These are phyloP conservation scores for Tolypocladium capitatum DNA, from an alignment of 2,329 filamentous ascomycete species.

Conservation along the genomic window DNA sequence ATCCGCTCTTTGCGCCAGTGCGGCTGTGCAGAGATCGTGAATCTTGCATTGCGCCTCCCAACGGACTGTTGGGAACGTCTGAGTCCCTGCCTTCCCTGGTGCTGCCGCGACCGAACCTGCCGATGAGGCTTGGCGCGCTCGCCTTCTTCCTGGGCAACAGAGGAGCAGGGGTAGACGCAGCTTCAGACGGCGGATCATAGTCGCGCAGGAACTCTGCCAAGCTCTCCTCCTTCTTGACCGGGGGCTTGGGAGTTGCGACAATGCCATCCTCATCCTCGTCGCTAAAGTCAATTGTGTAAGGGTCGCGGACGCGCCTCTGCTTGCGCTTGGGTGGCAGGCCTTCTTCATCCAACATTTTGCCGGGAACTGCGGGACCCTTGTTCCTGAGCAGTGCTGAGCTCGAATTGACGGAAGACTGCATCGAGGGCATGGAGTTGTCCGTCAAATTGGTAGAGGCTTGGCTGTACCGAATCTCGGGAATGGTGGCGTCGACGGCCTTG, in stretches of 20 bases:
- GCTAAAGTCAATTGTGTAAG: slow-evolving; percentile 81
- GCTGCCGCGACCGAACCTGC: slow-evolving; percentile 35
- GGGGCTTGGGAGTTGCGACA: slow-evolving; percentile 23
- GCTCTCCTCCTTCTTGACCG: slow-evolving; percentile 46
- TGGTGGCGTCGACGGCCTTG: slow-evolving; percentile 41
- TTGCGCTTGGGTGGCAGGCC: slow-evolving; percentile 56
- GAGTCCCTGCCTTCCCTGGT: slow-evolving; percentile 10
- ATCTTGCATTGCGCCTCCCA: slow-evolving; percentile 11
- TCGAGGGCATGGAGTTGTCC: slow-evolving; percentile 40
- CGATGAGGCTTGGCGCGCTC: slow-evolving; percentile 48
- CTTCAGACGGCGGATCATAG: slow-evolving; percentile 49
- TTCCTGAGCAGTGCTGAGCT: slow-evolving; percentile 52
- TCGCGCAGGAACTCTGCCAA: slow-evolving; percentile 62
- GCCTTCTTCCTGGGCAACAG: slow-evolving; percentile 47
- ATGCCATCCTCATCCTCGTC: slow-evolving; percentile 43
- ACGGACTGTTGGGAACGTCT: slow-evolving; percentile 14
- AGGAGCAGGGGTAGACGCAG: slow-evolving; percentile 18
- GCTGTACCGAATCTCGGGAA: slow-evolving; percentile 42
- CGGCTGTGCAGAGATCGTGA: slow-evolving; percentile 27
- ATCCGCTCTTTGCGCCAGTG: slow-evolving; percentile 22
- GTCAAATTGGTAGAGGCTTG: slow-evolving; percentile 43
- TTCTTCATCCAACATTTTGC: slow-evolving; percentile 32
- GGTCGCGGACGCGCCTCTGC: slow-evolving; percentile 67
- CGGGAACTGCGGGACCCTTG: slow-evolving; percentile 17
- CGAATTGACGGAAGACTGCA: slow-evolving; percentile 60